Evolutionary conservation across 306 rosid genomes (phyloP), one percentile per base, ranked within the genome.

Genomic region (Castanopsis chinensis): DNA sequence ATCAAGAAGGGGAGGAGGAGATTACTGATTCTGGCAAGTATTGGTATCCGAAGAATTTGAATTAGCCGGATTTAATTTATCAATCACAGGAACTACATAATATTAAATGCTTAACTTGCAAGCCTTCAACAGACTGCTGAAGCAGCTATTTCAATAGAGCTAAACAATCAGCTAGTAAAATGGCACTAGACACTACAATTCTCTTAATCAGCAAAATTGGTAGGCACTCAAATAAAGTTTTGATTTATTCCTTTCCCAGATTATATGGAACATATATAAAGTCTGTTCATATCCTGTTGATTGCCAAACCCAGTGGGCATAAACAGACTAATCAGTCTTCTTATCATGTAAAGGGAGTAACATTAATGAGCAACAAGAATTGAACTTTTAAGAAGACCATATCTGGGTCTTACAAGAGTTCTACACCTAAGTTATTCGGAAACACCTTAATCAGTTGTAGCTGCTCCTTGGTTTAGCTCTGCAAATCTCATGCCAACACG

Each of bases 381-480:
- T 35, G 65, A 55, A 51, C 32, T 57, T 51, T 6, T 15, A 11
- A 74, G 9, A 3, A 35, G 37, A 67, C 57, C 41, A 77, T 49
- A 57, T 57, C 18, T 0, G 35, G 5, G 33, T 27, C 25, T 9
- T 52, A 17, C 72, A 59, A 25, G 70, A 65, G 32, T 45, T 59
- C 32, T 65, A 67, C 21, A n/a, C 63, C 71, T 32, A 64, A 53
- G 6, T 73, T 37, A 33, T 33, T 4, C 15, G 3, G 60, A 75
- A 10, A 58, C 11, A 14, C 11, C 53, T 71, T 49, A 88, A 61
- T 88, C 92, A 52, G 84, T 73, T 67, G 90, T 83, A 30, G 85
- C 86, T 6, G 90, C 85, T 76, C 85, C 88, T 77, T 86, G 90
- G 83, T 84, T 86, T 69, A 86, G 90, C 88, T 88, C 92, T 0